phyloP scores from a whole-genome alignment of 1,284 basidiomycete genomes.

The Ceratobasidium sp. region DNA sequence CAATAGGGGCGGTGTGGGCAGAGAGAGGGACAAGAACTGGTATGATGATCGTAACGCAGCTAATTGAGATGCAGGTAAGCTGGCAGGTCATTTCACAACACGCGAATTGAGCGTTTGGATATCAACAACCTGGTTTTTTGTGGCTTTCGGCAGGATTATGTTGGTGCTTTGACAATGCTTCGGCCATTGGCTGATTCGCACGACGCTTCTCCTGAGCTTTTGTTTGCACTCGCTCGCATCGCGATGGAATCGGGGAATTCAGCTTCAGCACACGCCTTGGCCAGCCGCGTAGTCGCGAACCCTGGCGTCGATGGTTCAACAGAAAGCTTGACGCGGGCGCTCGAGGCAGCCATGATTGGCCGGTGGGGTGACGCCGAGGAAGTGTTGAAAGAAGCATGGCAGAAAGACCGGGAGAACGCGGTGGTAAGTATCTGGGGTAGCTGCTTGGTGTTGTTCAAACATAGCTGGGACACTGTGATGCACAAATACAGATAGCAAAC shows the following conservation, averaged over 20 bases:
- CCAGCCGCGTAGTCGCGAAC: slow-evolving; percentile 59
- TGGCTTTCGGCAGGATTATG: slow-evolving; percentile 74
- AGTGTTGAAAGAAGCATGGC: slow-evolving; percentile 56
- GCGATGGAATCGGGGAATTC: slow-evolving; percentile 75
- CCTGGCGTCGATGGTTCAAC: slow-evolving; percentile 54
- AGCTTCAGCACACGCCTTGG: slow-evolving; percentile 61
- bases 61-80: slow-evolving; percentile 76
- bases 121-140: too few species aligned
- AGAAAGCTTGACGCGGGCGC: slow-evolving; percentile 66
- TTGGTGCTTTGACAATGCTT: slow-evolving; percentile 68
- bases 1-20: slow-evolving; percentile 69
- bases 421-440: slow-evolving; percentile 55
- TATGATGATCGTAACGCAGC: slow-evolving; percentile 73
- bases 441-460: neutral
- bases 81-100: neutral
- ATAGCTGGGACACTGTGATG: neutral
- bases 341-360: slow-evolving; percentile 69
- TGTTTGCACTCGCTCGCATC: slow-evolving; percentile 71
- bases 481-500: slow-evolving; percentile 66
- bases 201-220: slow-evolving; percentile 60
- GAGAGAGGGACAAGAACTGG: slow-evolving; percentile 73
- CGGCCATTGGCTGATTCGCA: slow-evolving; percentile 63
- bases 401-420: slow-evolving; percentile 63
- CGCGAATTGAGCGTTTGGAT: too few species aligned
- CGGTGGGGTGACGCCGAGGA: slow-evolving; percentile 66